Base-by-base conservation (phyloP, 2,329 filamentous ascomycete species). In the Colletotrichum shisoi region DNA sequence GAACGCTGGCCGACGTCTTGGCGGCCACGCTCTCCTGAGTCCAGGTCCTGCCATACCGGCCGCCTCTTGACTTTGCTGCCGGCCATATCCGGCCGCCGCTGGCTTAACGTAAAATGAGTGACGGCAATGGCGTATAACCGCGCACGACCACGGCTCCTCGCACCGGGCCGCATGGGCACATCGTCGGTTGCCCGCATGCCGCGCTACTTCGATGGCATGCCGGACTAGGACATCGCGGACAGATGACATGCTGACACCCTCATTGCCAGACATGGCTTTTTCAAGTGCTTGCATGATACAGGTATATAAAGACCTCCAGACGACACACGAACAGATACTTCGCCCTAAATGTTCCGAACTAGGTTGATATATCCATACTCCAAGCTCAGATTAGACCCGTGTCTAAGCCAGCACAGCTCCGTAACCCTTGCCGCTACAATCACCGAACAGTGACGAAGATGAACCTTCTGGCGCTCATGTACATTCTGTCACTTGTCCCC, bases 121-220 rank as follows among this genome's bases (percentile, higher is more conserved):
- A 49, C 34, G 31, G 37, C 3, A 21, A 11, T 56, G 44, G 42
- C n/a, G 17, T 34, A 49, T 15, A 42, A 21, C 42, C 11, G 53
- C 44, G 48, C n/a, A 65, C 62, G 56, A 59, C 6, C 6, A 51
- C 61, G 54, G 65, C 48, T 64, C 39, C 44, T 46, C 34, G 65
- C 61, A 60, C 54, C 65, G 61, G 56, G 54, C 62, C 54, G 65
- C 37, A 27, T 60, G 54, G 44, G 42, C 44, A 60, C 59, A 44
- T 58, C 65, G 17, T 40, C 61, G 65, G 65, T 42, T 56, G 56
- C 61, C 19, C 44, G 57, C 65, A 57, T 60, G 37, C 17, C 34
- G 62, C 27, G 21, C 17, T 48, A 4, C 24, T 37, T 52, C 40
- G 15, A 48, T 52, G 15, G 24, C 12, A 19, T 44, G 24, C 4